Conservation (phyloP, 139 green algal genomes). For the Micractinium conductrix region DNA sequence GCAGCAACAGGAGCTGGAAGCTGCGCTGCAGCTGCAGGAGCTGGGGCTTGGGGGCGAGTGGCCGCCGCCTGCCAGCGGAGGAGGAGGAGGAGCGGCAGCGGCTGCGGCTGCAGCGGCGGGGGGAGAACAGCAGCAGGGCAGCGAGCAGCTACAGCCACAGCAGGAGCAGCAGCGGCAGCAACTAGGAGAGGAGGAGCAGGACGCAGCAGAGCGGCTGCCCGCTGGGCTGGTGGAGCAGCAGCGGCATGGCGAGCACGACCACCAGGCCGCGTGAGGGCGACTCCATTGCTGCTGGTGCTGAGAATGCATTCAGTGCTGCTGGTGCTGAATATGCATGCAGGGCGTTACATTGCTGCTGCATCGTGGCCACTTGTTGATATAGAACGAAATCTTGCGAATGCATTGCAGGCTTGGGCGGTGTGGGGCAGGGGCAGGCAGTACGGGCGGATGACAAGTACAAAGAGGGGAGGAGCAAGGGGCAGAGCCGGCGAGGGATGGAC, state of each 20-base stretch:
- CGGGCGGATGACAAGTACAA: neutral
- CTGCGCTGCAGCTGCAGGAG: slow-evolving; percentile 18
- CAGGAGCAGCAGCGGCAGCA: neutral
- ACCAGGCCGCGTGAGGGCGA: neutral
- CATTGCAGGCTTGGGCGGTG: no score
- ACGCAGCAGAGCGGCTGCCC: no score
- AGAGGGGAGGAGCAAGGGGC: neutral
- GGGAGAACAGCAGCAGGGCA: neutral
- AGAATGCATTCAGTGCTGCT: no score
- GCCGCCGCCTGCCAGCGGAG: neutral
- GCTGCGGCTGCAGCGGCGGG: neutral
- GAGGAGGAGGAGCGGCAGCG: neutral
- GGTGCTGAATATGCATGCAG: no score
- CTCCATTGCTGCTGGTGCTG: no score
- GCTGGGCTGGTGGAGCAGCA: neutral
- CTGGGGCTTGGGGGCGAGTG: slow-evolving; percentile 6
- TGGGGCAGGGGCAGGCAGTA: no score
- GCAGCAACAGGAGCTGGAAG: slow-evolving; percentile 16
- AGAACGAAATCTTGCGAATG: no score
- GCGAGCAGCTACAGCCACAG: neutral
- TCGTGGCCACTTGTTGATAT: no score
- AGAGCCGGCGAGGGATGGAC: neutral
- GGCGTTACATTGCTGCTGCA: no score
- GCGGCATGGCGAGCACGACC: neutral
- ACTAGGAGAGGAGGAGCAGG: neutral